These are phyloP conservation scores for Vitis rupestris DNA, from an alignment of 164 flowering plant species.

Conservation along the genomic window DNA sequence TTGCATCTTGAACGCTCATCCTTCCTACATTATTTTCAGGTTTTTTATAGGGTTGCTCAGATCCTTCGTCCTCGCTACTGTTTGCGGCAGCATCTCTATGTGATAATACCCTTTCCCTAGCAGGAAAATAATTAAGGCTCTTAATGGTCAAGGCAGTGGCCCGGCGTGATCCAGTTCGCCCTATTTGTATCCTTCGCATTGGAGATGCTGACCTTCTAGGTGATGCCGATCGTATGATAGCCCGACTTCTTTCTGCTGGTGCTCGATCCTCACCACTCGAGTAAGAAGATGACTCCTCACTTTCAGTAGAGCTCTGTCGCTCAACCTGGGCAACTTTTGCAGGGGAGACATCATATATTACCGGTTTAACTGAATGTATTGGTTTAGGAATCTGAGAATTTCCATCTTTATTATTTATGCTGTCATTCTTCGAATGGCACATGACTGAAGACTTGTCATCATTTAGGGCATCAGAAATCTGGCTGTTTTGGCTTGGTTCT, in stretches of 20 bases:
- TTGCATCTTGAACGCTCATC: slow-evolving; percentile 89
- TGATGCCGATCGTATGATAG: slow-evolving; percentile 60
- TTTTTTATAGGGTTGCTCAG: slow-evolving; percentile 38
- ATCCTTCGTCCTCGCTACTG: slow-evolving; percentile 61
- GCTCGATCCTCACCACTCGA: slow-evolving; percentile 54
- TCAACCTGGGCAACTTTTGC: slow-evolving; percentile 73
- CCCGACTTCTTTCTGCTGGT: slow-evolving; percentile 69
- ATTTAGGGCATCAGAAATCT: slow-evolving; percentile 22
- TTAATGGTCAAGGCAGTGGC: slow-evolving; percentile 72
- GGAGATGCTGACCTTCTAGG: slow-evolving; percentile 93
- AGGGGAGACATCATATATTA: slow-evolving; percentile 64
- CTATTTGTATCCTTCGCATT: slow-evolving; percentile 86
- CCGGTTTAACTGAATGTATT: slow-evolving; percentile 29
- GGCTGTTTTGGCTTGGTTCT: slow-evolving; percentile 30
- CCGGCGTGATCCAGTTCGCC: slow-evolving; percentile 72
- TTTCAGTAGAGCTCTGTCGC: slow-evolving; percentile 59
- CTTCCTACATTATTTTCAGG: slow-evolving; percentile 49
- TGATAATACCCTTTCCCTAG: slow-evolving; percentile 46
- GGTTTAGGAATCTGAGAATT: slow-evolving; percentile 21
- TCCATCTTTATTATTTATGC: slow-evolving; percentile 16
- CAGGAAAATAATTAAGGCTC: slow-evolving; percentile 63
- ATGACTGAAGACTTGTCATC: slow-evolving; percentile 18
- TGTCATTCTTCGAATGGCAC: slow-evolving; percentile 21
- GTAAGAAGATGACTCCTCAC: slow-evolving; percentile 68
- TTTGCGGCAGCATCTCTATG: slow-evolving; percentile 41